Evolutionary conservation across 2,329 filamentous ascomycete genomes (phyloP).

Genomic region (Sporothrix phasma): DNA sequence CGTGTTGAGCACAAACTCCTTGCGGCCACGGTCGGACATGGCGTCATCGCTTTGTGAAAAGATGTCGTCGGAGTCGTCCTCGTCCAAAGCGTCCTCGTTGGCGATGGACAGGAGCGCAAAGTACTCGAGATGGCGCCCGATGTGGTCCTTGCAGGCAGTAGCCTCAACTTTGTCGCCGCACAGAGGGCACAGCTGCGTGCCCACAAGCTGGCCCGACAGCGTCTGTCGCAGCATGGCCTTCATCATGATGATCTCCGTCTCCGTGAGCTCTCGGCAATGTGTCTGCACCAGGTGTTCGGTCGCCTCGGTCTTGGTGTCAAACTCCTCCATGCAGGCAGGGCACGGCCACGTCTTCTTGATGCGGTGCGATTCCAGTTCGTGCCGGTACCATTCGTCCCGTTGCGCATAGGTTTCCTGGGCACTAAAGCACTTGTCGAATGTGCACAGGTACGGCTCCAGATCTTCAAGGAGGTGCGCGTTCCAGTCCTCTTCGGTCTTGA

Average conservation of each 20-base stretch:
- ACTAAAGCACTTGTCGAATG: constrained; percentile 17
- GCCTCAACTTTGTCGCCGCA: constrained; percentile 14
- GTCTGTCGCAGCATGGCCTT: constrained; percentile 13
- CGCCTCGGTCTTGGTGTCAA: constrained; percentile 14
- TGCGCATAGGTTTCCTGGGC: constrained; percentile 15
- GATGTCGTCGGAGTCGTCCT: constrained; percentile 16
- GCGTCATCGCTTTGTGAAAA: constrained; percentile 15
- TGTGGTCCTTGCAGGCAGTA: constrained; percentile 14
- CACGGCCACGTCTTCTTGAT: constrained; percentile 15
- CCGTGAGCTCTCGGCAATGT: constrained; percentile 9
- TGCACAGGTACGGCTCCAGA: constrained; percentile 18
- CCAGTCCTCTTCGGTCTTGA: constrained; percentile 16
- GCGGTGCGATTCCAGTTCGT: constrained; percentile 17
- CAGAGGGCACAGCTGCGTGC: constrained; percentile 12
- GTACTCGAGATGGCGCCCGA: constrained; percentile 16
- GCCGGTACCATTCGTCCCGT: constrained; percentile 18
- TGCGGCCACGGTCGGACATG: constrained; percentile 17
- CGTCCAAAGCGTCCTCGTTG: constrained; percentile 11
- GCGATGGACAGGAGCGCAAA: constrained; percentile 17
- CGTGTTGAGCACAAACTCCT: constrained; percentile 16
- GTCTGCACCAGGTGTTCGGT: constrained; percentile 10
- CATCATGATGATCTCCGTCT: constrained; percentile 12
- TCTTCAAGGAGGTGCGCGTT: constrained; percentile 15
- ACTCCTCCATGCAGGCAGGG: constrained; percentile 16
- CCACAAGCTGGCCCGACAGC: constrained; percentile 7